Evolutionary conservation across 208 protist species (phyloP), one percentile per base, ranked within the genome.

Genomic region (Wallacemonas sp.): DNA sequence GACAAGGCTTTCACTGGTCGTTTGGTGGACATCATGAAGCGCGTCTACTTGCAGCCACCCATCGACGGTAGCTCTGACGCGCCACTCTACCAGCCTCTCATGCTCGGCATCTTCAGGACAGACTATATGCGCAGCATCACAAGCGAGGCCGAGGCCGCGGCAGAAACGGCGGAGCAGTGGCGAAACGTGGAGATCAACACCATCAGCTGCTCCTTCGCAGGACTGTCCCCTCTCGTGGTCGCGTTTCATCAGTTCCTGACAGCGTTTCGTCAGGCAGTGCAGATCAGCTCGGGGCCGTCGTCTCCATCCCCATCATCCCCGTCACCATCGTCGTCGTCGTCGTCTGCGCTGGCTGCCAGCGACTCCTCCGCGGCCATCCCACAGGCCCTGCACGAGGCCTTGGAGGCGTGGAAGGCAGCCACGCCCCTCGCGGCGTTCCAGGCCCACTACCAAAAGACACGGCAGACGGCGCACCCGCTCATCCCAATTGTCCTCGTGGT

Each of bases 181-280:
- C 92, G 90, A 65, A 98, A 99, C 74, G 95, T 99, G n/a, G 97
- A 99, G 72, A 86, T 99, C 43, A 99, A 99, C 78, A 98, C 96
- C 11, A 98, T 99, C 58, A 97, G 95, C 57, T 95, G 90, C 65
- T 92, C 91, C 57, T 99, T 99, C 66, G 92, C 84, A 1, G 81
- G 81, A 2, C 68, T 98, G 14, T 88, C 91, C 12, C 81, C 83
- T 32, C 84, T 88, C 1, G 86, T 97, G 19, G 78, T 65, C 26
- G 57, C 85, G 12, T 90, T 98, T 66, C 96, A 98, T 58, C 21
- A 55, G n/a, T 96, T 94, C 32, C 14, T 97, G 38, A 47, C 63
- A 0, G 52, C 58, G 57, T 86, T 83, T 55, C 68, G 58, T 5
- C n/a, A 29, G 0, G 55, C 76, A 9, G 34, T 79, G 33, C 52